Base-by-base conservation (phyloP, 441 rosid genomes). In the Populus hybrid region DNA sequence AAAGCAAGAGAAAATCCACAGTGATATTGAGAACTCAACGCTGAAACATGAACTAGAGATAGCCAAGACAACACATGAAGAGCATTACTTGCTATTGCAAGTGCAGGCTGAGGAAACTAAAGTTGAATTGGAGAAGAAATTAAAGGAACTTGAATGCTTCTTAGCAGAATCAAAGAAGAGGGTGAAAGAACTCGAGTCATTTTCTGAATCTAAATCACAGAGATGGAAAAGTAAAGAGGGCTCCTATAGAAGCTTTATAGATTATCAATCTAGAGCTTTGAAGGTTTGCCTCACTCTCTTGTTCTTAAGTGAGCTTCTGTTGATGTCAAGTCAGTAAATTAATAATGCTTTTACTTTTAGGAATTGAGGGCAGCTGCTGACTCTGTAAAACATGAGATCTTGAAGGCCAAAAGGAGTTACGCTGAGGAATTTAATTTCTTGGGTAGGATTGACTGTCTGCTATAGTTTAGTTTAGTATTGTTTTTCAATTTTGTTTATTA, bases 31-130 rank as follows among this genome's bases (percentile, higher is more conserved):
- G 92, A 89, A 91, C 79, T 78, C 82, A 23, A 82, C 84, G 30
- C 85, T 97, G 67, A 91, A 87, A 89, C 86, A 83, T 78, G 94
- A 94, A 84, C 73, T 92, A 21, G 97, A 91, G 77, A 75, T 73
- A n/a, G 79, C 84, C 38, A 86, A 85, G 86, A 89, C 77, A 80
- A 83, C 78, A 10, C 82, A 89, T 23, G 94, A 92, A 78, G 82
- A 80, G 21, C 83, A 57, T 21, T 87, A 89, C 84, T 80, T 84
- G 67, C 85, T 82, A 81, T 77, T 86, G 83, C 94, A 89, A 82
- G 74, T 72, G 77, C 87, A 86, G 66, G 84, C 91, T 24, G 82
- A 86, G 87, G 86, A 80, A 14, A 87, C 86, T 34, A 83, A 87
- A 76, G 76, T 78, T 53, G 85, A 86, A 42, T 84, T 91, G 64